Evolutionary conservation across 768 basidiomycete species (phyloP).

Genomic region (Thelephora ganbajun): DNA sequence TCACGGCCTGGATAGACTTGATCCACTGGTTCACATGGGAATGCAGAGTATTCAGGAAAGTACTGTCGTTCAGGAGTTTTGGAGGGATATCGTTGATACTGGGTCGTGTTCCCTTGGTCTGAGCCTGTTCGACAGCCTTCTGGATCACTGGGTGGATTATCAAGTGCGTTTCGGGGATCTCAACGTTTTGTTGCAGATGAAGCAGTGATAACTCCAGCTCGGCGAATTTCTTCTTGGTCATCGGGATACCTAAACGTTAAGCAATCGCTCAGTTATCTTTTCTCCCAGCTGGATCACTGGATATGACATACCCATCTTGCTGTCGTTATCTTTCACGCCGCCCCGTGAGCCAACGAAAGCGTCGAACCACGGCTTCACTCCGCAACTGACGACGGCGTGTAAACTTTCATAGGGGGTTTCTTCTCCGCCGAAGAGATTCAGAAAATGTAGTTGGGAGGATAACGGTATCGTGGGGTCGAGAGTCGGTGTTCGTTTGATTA

Average conservation of each 20-base stretch:
- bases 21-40: constrained; percentile 95
- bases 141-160: constrained; percentile 85
- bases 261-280: constrained; percentile 2
- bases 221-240: constrained; percentile 99
- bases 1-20: constrained; percentile 93
- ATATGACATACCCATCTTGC: constrained; percentile 55
- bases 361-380: constrained; percentile 97
- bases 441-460: constrained; percentile 75
- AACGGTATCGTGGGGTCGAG: constrained; percentile 74
- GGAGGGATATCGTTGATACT: constrained; percentile 64
- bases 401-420: constrained; percentile 91
- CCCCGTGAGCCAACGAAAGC: constrained; percentile 85
- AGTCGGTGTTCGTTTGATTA: constrained; percentile 84
- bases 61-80: constrained; percentile 69
- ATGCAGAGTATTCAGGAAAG: constrained; percentile 89
- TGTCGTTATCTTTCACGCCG: constrained; percentile 61
- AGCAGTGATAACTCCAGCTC: constrained; percentile 89
- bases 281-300: not conserved
- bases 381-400: constrained; percentile 88
- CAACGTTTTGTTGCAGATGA: constrained; percentile 96
- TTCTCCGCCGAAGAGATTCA: constrained; percentile 83
- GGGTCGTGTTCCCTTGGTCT: constrained; percentile 42
- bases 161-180: constrained; percentile 93
- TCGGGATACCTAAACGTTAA: constrained; percentile 63
- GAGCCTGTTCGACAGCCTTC: constrained; percentile 68